Conservation (phyloP, 768 basidiomycete genomes). For the Mycena alexandri region DNA sequence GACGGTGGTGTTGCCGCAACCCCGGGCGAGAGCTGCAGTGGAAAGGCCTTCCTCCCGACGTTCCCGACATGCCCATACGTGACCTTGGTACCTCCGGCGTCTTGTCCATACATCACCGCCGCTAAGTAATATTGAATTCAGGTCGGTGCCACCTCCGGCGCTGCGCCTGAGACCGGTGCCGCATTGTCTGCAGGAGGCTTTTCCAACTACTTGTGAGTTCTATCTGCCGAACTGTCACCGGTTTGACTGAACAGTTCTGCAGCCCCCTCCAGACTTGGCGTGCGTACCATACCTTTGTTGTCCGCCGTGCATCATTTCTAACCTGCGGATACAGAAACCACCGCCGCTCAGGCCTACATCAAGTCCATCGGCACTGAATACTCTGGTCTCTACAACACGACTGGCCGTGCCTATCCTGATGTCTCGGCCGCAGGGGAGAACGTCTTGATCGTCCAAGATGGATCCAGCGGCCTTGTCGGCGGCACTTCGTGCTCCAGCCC, state of each 20-base stretch:
- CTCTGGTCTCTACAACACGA: conserved; percentile 31
- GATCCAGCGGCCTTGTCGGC: conserved; percentile 37
- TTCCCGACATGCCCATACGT: conserved; percentile 60
- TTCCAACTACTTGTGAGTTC: conserved; percentile 52
- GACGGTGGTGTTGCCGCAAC: conserved; percentile 53
- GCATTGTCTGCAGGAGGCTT: conserved; percentile 66
- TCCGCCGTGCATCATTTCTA: neutral
- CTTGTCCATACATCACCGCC: no score
- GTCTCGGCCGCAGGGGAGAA: conserved; percentile 57
- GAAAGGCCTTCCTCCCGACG: conserved; percentile 56
- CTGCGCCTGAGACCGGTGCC: conserved; percentile 54
- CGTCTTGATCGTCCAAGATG: conserved; percentile 43
- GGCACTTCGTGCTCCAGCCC: conserved; percentile 67
- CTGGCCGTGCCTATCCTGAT: conserved; percentile 49
- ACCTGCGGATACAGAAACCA: conserved; percentile 2
- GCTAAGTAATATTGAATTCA: no score
- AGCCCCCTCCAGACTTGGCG: conserved; percentile 41
- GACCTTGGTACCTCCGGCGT: no score
- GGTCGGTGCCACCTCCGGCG: conserved; percentile 55
- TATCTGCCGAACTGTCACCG: no score
- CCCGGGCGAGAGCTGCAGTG: conserved; percentile 47
- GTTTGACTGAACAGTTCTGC: no score
- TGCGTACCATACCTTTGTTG: conserved; percentile 3
- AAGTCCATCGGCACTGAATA: conserved; percentile 34
- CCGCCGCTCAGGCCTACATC: conserved; percentile 37